Conservation (phyloP, 1,284 basidiomycete genomes). For the Irpex sp. region DNA sequence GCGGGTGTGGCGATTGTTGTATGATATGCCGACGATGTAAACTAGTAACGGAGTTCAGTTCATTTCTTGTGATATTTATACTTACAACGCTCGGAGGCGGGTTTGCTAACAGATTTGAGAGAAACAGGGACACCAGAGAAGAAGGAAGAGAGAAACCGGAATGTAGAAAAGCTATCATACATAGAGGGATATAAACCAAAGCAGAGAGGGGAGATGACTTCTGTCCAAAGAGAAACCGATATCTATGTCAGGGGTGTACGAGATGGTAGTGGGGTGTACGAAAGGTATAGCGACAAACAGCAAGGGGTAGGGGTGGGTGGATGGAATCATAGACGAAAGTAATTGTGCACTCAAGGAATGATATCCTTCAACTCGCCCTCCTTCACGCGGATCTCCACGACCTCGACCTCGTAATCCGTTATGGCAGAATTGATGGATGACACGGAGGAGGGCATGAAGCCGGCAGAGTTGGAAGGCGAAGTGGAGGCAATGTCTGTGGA, state of each 20-base stretch:
- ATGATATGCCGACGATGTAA: background rate
- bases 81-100: slow-evolving; percentile 1
- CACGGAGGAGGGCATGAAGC: slow-evolving; percentile 62
- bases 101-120: background rate
- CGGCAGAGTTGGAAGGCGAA: slow-evolving; percentile 62
- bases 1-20: background rate
- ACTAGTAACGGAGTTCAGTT: background rate
- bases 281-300: background rate
- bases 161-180: background rate
- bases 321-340: background rate
- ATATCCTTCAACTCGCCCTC: slow-evolving; percentile 71
- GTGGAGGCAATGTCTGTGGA: slow-evolving; percentile 70
- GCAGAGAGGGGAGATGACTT: background rate
- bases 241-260: background rate
- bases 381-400: slow-evolving; percentile 76
- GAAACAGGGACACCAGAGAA: background rate
- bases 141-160: background rate
- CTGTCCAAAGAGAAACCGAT: background rate
- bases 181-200: background rate
- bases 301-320: background rate
- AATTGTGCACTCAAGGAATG: slow-evolving; percentile 45
- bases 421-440: slow-evolving; percentile 61
- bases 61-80: background rate
- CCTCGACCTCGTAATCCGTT: slow-evolving; percentile 72
- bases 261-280: background rate